phyloP scores from a whole-genome alignment of 2,329 filamentous ascomycete species.

The Fusarium luffae region DNA sequence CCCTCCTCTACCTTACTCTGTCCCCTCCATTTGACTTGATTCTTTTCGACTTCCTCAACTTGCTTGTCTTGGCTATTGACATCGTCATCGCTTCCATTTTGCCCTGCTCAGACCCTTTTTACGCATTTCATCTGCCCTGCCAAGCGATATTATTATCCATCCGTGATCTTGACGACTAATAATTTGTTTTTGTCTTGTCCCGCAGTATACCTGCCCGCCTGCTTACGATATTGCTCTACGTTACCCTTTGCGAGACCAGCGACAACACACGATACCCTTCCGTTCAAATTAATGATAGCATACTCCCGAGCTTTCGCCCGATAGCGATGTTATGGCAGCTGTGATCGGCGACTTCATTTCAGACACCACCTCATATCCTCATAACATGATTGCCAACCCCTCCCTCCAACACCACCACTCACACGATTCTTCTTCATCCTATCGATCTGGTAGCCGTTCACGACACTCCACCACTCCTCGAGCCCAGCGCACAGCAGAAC shows the following conservation, averaged over 20 bases:
- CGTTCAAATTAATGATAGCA: conserved; percentile 30
- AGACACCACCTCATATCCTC: conserved; percentile 75
- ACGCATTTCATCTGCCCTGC: conserved; percentile 5
- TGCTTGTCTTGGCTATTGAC: conserved; percentile 34
- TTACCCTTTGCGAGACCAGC: conserved; percentile 31
- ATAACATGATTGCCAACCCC: conserved; percentile 72
- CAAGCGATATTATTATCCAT: conserved; percentile 23
- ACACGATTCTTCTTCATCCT: conserved; percentile 52
- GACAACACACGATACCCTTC: conserved; percentile 38
- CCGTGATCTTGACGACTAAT: conserved; percentile 40
- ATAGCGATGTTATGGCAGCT: conserved; percentile 68
- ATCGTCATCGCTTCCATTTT: conserved; percentile 42
- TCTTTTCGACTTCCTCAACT: conserved; percentile 41
- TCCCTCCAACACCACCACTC: conserved; percentile 59
- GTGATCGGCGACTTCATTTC: conserved; percentile 78
- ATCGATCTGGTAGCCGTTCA: conserved; percentile 47
- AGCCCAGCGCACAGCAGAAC: conserved; percentile 40
- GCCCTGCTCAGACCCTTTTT: conserved; percentile 8
- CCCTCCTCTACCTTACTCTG: conserved; percentile 35
- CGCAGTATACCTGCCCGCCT: conserved; percentile 25
- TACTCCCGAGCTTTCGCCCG: conserved; percentile 19
- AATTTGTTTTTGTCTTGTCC: conserved; percentile 35
- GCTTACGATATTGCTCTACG: conserved; percentile 36
- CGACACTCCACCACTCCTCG: conserved; percentile 48
- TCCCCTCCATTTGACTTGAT: conserved; percentile 42